Percentiles rank a stretch among this genome's conserved stretches.
These are phyloP conservation scores for Hevea brasiliensis DNA, from an alignment of 345 rosid genomes.

Conservation along the genomic window DNA sequence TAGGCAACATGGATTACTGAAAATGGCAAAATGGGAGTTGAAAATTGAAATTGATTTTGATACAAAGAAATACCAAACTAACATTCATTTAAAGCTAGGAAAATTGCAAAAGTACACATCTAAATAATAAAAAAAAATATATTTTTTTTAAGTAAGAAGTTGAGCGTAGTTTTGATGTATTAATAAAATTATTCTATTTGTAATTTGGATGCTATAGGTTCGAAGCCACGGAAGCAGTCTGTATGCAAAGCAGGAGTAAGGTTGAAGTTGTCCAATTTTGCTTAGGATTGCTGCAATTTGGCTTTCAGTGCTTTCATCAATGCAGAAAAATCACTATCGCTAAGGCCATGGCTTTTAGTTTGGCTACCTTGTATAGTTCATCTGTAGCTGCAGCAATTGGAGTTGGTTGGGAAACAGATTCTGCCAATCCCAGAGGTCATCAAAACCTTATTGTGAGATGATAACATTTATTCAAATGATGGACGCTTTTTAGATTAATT, in stretches of 20 bases:
- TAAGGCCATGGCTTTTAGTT: slow-evolving; percentile 74
- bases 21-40: neutral
- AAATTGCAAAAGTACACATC: neutral
- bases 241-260: too few relatives aligned
- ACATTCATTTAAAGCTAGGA: neutral
- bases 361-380: slow-evolving; percentile 83
- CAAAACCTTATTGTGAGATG: neutral
- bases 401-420: slow-evolving; percentile 81
- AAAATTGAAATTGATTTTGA: neutral
- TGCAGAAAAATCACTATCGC: slow-evolving; percentile 83
- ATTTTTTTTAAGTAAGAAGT: too few relatives aligned
- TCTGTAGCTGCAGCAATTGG: slow-evolving; percentile 90
- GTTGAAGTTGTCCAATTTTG: neutral
- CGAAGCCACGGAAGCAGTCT: too few relatives aligned
- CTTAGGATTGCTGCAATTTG: slow-evolving; percentile 32
- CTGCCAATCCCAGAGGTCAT: slow-evolving; percentile 74
- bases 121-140: too few relatives aligned
- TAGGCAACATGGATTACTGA: neutral
- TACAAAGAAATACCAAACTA: neutral
- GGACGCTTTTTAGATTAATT: slow-evolving; percentile 3
- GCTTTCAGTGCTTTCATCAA: slow-evolving; percentile 84
- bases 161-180: too few relatives aligned
- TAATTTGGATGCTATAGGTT: too few relatives aligned
- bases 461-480: neutral
- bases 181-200: too few relatives aligned